phyloP scores from a whole-genome alignment of 1,284 basidiomycete species.

The Pulveroboletus sp. region DNA sequence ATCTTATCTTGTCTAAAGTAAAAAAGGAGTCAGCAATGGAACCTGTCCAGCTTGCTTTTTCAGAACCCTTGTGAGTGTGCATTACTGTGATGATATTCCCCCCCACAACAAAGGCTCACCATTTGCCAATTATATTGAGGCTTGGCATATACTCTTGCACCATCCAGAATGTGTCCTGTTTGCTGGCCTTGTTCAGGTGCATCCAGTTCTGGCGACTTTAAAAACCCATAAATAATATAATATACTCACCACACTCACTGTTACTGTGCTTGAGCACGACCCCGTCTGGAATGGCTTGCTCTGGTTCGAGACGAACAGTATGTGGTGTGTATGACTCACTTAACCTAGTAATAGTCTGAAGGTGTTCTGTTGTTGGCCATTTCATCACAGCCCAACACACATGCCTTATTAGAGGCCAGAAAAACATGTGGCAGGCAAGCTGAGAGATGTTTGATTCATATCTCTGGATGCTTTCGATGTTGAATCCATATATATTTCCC shows the following conservation, averaged over 20 bases:
- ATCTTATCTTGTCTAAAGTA: no score
- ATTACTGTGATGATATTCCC: background rate
- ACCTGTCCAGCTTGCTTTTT: no score
- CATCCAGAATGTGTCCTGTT: background rate
- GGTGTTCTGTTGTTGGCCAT: background rate
- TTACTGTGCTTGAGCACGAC: background rate
- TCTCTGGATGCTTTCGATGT: no score
- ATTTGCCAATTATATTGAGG: background rate
- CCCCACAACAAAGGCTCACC: background rate
- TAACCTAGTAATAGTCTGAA: background rate
- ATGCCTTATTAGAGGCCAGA: background rate
- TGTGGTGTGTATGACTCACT: background rate
- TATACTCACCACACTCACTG: background rate
- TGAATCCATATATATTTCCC: no score
- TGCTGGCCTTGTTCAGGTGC: background rate
- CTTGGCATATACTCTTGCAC: conserved; percentile 1
- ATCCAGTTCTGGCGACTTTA: background rate
- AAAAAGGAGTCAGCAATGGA: no score
- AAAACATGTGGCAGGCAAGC: background rate
- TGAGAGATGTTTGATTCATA: background rate
- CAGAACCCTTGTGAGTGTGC: background rate
- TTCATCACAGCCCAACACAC: background rate
- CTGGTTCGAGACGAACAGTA: background rate
- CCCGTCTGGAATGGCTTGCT: background rate
- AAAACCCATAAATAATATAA: background rate